Base-by-base conservation (phyloP, 2,329 filamentous ascomycete genomes). In the Colletotrichum navitas region DNA sequence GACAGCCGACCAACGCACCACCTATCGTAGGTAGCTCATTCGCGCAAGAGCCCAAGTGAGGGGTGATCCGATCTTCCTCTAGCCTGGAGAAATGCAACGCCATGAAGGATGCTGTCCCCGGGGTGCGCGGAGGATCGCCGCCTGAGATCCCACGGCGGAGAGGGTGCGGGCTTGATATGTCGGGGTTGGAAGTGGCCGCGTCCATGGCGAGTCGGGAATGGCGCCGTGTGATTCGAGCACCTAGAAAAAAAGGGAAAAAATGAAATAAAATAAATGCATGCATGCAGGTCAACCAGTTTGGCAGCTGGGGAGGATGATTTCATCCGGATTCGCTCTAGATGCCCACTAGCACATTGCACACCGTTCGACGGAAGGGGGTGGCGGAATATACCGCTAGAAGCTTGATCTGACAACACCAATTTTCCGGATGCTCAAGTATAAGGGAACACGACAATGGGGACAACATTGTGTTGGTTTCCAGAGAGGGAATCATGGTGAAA, bases 131-230 rank as follows among this genome's bases (percentile, higher is more conserved):
- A 71, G 43, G 68, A 63, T 71, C 64, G 36, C 47, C 68, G 64
- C 52, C 68, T 64, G 68, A 59, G 29, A 45, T 6, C n/a, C n/a
- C n/a, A n/a, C n/a, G n/a, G n/a, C n/a, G 4, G 29, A 29, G 29
- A 29, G 29, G 29, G 29, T 29, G 29, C 29, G 29, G 29, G 29
- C 29, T 29, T 29, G 29, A 29, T 29, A 29, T 29, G 29, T 29
- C 29, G 29, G 29, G 29, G 29, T 4, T 29, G 29, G 29, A 26
- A 29, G 45, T 34, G 7, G 39, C 39, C 55, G 63, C 62, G 55
- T 47, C 56, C 55, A 56, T 62, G 63, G 63, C 63, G 67, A 29
- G 29, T 70, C 67, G 63, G 67, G 63, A 70, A 66, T 70, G 67
- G 29, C 63, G 55, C 29, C 14, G 49, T 56, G 18, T 66, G 47